Percentiles rank a stretch among this genome's conserved stretches.
Conservation (phyloP, 2,329 filamentous ascomycete genomes). For the Thermothelomyces thermophilus region DNA sequence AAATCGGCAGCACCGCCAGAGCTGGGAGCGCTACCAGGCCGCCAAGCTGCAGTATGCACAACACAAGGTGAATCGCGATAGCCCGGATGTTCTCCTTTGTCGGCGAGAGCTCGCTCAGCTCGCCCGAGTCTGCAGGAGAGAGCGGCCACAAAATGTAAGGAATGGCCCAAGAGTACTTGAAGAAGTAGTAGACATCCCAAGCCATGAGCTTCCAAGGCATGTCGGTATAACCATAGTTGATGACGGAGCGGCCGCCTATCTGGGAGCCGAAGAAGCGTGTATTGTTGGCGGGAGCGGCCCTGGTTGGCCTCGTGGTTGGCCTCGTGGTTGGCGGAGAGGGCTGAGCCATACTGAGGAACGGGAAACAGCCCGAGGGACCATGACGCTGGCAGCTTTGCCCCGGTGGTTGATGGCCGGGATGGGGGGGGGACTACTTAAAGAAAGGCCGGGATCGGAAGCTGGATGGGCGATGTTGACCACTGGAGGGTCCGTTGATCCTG, state of each 20-base stretch:
- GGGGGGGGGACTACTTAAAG: background rate
- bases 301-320: background rate
- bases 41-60: conserved; percentile 51
- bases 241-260: conserved; percentile 49
- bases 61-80: conserved; percentile 50
- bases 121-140: conserved; percentile 42
- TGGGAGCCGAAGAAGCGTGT: conserved; percentile 54
- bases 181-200: conserved; percentile 51
- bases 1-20: conserved; percentile 42
- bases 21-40: conserved; percentile 56
- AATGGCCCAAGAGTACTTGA: conserved; percentile 48
- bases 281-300: conserved; percentile 4
- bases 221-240: conserved; percentile 56
- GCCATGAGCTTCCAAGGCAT: conserved; percentile 44
- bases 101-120: conserved; percentile 58
- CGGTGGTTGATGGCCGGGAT: background rate
- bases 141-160: conserved; percentile 57
- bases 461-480: background rate
- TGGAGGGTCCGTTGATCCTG: conserved; percentile 1
- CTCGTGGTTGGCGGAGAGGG: background rate
- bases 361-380: background rate
- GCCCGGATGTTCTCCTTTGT: conserved; percentile 51
- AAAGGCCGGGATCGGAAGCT: background rate
- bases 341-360: conserved; percentile 3
- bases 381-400: background rate